Percentiles rank a stretch among this genome's conserved stretches.
Conservation (phyloP, 1,139 yeast genomes). For the Scheffersomyces illinoinensis region DNA sequence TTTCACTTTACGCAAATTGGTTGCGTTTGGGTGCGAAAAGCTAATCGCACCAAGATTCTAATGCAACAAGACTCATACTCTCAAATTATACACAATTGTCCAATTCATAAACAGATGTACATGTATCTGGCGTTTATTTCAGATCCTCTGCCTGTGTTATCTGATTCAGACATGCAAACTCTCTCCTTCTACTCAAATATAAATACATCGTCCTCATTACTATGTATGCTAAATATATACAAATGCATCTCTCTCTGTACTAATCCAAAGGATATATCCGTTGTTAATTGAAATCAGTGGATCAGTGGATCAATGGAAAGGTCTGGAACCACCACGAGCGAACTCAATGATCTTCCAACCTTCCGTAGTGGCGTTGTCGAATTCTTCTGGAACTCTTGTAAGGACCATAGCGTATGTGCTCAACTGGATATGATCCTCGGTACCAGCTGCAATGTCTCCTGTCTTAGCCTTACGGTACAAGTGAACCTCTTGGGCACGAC, state of each 20-base stretch:
- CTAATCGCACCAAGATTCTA: too few relatives aligned
- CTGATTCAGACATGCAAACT: background rate
- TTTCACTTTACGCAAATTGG: background rate
- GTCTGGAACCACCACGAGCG: conserved; percentile 91
- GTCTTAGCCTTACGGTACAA: conserved; percentile 86
- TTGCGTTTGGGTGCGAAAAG: background rate
- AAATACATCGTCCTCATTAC: background rate
- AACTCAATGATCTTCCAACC: conserved; percentile 98
- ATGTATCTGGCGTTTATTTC: too few relatives aligned
- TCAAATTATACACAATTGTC: too few relatives aligned
- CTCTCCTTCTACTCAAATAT: background rate
- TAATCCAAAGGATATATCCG: background rate
- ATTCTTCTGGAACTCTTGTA: conserved; percentile 89
- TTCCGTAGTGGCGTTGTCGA: conserved; percentile 86
- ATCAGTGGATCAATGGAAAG: conserved; percentile 58
- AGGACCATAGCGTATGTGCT: conserved; percentile 96
- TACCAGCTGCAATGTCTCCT: conserved; percentile 95
- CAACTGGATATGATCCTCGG: conserved; percentile 89
- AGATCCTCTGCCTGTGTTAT: too few relatives aligned
- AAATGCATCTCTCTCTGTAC: background rate
- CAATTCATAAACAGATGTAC: too few relatives aligned
- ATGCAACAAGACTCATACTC: too few relatives aligned
- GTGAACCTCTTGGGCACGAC: conserved; percentile 96
- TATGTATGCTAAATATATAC: background rate
- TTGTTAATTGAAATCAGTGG: background rate